These are phyloP conservation scores for Coprinellus aureogranulatus DNA, from an alignment of 768 basidiomycete species.

Conservation along the genomic window DNA sequence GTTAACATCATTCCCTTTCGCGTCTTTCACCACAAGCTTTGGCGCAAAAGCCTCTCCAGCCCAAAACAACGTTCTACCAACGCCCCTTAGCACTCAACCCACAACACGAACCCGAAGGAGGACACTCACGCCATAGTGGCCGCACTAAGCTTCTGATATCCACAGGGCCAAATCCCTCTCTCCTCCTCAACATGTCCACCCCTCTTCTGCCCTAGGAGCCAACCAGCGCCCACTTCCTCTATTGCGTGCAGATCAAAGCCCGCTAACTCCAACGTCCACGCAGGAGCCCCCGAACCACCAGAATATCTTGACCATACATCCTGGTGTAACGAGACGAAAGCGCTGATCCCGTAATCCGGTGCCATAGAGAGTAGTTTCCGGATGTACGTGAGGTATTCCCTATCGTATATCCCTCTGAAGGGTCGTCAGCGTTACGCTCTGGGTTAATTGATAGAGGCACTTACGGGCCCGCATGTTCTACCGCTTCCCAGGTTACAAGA, in stretches of 20 bases:
- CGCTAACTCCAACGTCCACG: constrained; percentile 86
- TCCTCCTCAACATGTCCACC: constrained; percentile 76
- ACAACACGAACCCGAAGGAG: too few species aligned
- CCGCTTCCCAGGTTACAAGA: constrained; percentile 94
- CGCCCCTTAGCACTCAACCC: constrained; percentile 5
- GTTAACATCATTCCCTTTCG: too few species aligned
- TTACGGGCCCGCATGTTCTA: constrained; percentile 91
- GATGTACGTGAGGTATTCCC: constrained; percentile 79
- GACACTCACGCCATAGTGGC: constrained; percentile 83
- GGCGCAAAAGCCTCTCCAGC: constrained; percentile 85
- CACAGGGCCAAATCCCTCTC: constrained; percentile 87
- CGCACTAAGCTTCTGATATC: constrained; percentile 90
- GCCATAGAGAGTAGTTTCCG: constrained; percentile 63
- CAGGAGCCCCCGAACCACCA: constrained; percentile 94
- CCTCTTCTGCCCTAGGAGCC: constrained; percentile 76
- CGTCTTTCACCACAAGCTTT: constrained; percentile 55
- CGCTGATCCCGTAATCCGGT: constrained; percentile 68
- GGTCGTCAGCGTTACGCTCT: too few species aligned
- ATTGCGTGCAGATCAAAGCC: constrained; percentile 83
- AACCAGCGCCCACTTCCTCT: constrained; percentile 83
- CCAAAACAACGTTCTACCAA: constrained; percentile 88
- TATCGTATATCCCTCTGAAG: constrained; percentile 84
- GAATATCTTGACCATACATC: constrained; percentile 95
- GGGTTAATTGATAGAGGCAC: too few species aligned
- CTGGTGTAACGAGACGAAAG: constrained; percentile 84